These are phyloP conservation scores for Rhizopogon hawkerae DNA, from an alignment of 1,284 basidiomycete species.

Conservation along the genomic window DNA sequence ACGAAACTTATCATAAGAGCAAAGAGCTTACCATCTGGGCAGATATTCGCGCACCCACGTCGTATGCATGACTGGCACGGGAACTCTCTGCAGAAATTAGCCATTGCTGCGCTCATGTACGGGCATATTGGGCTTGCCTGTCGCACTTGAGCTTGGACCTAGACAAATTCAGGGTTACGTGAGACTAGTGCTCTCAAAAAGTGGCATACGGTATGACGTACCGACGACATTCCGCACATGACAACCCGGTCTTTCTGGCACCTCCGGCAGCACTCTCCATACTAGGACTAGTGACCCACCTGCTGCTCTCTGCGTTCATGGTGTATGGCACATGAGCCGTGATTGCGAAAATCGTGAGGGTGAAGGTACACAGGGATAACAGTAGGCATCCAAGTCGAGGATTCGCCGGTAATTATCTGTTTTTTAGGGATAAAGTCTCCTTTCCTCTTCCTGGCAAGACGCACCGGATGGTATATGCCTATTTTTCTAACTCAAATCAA, in stretches of 20 bases:
- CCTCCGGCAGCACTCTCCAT: constrained; percentile 1
- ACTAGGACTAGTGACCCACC: not conserved
- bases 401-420: not conserved
- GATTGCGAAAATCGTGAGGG: not conserved
- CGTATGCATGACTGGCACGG: constrained; percentile 48
- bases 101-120: not conserved
- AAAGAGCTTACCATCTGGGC: constrained; percentile 37
- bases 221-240: constrained; percentile 48
- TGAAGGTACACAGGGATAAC: not conserved
- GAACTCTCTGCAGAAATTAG: constrained; percentile 30
- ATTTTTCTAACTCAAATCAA: not conserved
- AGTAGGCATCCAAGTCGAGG: not conserved
- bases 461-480: not conserved
- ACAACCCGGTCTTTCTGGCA: constrained; percentile 21
- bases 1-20: not conserved
- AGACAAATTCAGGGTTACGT: constrained; percentile 6
- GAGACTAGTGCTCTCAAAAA: constrained; percentile 1
- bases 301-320: constrained; percentile 6
- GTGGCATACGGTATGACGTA: constrained; percentile 15
- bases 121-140: constrained; percentile 26
- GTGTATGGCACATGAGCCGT: not conserved
- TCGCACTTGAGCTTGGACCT: constrained; percentile 51
- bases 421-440: not conserved
- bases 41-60: constrained; percentile 44
- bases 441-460: not conserved